These are phyloP conservation scores for Phoma sp. DNA, from an alignment of 2,329 filamentous ascomycete species.

Conservation along the genomic window DNA sequence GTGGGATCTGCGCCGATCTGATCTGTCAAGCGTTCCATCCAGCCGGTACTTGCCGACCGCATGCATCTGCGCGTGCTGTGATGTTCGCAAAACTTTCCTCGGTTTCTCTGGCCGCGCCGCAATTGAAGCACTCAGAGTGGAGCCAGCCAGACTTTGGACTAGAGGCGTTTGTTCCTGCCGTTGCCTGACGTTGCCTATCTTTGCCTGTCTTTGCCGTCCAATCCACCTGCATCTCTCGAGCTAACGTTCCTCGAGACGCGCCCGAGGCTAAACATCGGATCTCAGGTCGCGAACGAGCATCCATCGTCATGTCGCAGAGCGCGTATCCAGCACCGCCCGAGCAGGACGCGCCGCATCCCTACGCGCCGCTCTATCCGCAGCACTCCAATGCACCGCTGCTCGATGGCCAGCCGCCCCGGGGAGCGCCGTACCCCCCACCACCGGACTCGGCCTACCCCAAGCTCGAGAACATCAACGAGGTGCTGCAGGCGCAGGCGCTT, in stretches of 20 bases:
- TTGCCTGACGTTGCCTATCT: not conserved
- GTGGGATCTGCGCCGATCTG: slow-evolving; percentile 1
- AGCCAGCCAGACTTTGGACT: not conserved
- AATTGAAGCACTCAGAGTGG: not conserved
- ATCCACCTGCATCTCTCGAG: slow-evolving; percentile 1
- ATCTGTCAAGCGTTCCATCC: not conserved
- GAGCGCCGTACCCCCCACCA: slow-evolving; percentile 8
- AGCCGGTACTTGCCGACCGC: slow-evolving; percentile 10
- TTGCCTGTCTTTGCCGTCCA: not conserved
- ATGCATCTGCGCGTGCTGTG: not conserved
- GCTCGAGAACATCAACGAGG: slow-evolving; percentile 45
- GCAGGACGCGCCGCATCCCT: slow-evolving; percentile 16
- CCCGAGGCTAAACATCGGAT: slow-evolving; percentile 12
- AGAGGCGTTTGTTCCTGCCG: not conserved
- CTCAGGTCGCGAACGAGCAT: slow-evolving; percentile 11
- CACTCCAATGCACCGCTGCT: slow-evolving; percentile 18
- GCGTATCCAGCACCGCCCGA: slow-evolving; percentile 17
- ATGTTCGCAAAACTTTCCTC: slow-evolving; percentile 4
- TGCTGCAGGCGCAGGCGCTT: slow-evolving; percentile 45
- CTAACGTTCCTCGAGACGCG: slow-evolving; percentile 13
- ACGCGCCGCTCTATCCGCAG: slow-evolving; percentile 16
- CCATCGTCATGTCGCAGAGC: slow-evolving; percentile 15
- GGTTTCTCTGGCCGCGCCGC: slow-evolving; percentile 2
- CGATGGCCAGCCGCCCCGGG: slow-evolving; percentile 7
- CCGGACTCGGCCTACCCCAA: slow-evolving; percentile 36